These are phyloP conservation scores for Globisporangium parvum DNA, from an alignment of 352 stramenopile genomes.

Conservation along the genomic window DNA sequence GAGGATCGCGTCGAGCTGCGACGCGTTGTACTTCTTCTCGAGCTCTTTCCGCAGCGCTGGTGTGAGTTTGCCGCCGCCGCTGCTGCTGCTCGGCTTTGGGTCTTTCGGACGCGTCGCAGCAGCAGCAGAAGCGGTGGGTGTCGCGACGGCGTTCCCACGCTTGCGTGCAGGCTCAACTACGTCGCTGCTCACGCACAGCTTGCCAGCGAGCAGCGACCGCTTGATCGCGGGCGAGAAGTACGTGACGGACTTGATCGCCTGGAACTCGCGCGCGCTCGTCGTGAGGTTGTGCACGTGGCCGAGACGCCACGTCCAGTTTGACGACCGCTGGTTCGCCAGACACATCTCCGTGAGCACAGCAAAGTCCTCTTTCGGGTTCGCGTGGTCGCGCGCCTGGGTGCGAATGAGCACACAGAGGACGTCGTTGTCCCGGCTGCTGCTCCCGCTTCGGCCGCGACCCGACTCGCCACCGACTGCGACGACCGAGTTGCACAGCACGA, in stretches of 20 bases:
- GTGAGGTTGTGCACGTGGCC: slow-evolving; percentile 70
- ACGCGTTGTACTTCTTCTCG: slow-evolving; percentile 61
- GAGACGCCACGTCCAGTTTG: slow-evolving; percentile 57
- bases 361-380: slow-evolving; percentile 28
- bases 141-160: neutral
- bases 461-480: slow-evolving; percentile 29
- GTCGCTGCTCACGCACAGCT: slow-evolving; percentile 11
- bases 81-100: slow-evolving; percentile 9
- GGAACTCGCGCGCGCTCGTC: slow-evolving; percentile 75
- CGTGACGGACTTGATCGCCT: slow-evolving; percentile 59
- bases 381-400: slow-evolving; percentile 22
- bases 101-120: slow-evolving; percentile 1
- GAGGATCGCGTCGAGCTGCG: slow-evolving; percentile 67
- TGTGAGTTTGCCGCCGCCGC: slow-evolving; percentile 19
- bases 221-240: slow-evolving; percentile 50
- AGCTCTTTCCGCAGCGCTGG: slow-evolving; percentile 40
- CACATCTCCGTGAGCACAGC: slow-evolving; percentile 54
- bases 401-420: slow-evolving; percentile 64
- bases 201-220: slow-evolving; percentile 40
- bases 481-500: slow-evolving; percentile 68
- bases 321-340: slow-evolving; percentile 50
- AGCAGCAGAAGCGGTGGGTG: neutral
- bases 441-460: slow-evolving; percentile 4
- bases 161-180: slow-evolving; percentile 2
- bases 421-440: slow-evolving; percentile 21